Evolutionary conservation across 768 basidiomycete species (phyloP).

Genomic region (Tylopilus plumbeoviolaceoides): DNA sequence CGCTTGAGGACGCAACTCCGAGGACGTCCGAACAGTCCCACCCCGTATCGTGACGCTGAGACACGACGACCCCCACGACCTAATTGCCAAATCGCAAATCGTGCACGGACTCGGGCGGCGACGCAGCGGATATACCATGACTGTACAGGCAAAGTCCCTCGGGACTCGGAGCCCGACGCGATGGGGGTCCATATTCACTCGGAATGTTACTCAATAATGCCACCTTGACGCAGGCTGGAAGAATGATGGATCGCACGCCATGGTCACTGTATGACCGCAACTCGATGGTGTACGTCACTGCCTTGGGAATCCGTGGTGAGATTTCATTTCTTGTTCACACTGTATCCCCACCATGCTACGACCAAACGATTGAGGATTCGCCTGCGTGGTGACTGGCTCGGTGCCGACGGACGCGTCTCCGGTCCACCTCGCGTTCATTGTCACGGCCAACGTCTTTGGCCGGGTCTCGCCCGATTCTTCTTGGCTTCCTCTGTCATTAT

Average conservation of each 20-base stretch:
- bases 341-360: background rate
- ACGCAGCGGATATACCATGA: background rate
- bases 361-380: no score
- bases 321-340: background rate
- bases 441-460: background rate
- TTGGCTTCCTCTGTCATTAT: no score
- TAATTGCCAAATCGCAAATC: background rate
- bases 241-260: background rate
- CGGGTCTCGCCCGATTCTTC: background rate
- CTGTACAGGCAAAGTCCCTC: background rate
- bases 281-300: background rate
- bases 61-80: background rate
- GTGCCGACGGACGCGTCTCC: background rate
- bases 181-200: background rate
- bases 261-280: background rate
- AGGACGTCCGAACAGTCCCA: background rate
- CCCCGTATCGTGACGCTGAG: background rate
- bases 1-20: background rate
- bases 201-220: background rate
- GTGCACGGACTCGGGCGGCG: background rate
- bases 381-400: background rate
- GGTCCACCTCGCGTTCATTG: background rate
- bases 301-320: background rate
- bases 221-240: background rate
- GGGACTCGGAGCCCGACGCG: background rate